phyloP scores from a whole-genome alignment of 2,329 filamentous ascomycete genomes.

The Xylaria hypoxylon region DNA sequence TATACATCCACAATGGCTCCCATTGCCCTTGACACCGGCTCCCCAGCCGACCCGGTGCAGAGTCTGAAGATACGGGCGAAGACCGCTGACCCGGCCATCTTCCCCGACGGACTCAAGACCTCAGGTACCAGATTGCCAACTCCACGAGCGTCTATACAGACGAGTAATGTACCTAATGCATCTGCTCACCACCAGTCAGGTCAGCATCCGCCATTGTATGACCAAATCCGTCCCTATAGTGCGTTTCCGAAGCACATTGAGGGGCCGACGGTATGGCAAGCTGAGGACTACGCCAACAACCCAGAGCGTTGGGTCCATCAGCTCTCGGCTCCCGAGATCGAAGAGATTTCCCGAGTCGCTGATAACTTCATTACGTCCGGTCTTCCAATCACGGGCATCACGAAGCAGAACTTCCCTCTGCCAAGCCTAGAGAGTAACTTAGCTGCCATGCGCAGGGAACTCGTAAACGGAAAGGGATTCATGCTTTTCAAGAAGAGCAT shows the following conservation, averaged over 20 bases:
- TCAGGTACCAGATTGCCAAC: slow-evolving; percentile 43
- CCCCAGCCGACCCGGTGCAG: slow-evolving; percentile 40
- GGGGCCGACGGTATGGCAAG: slow-evolving; percentile 75
- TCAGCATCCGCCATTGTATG: slow-evolving; percentile 74
- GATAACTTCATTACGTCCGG: slow-evolving; percentile 71
- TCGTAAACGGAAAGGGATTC: slow-evolving; percentile 89
- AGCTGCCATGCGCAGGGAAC: slow-evolving; percentile 68
- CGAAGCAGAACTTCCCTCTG: slow-evolving; percentile 68
- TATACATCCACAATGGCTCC: slow-evolving; percentile 44
- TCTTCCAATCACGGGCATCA: slow-evolving; percentile 74
- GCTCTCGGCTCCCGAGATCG: slow-evolving; percentile 70
- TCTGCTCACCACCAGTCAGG: slow-evolving; percentile 58
- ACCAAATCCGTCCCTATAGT: slow-evolving; percentile 71
- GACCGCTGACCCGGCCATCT: slow-evolving; percentile 57
- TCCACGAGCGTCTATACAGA: neutral
- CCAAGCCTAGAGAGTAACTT: slow-evolving; percentile 67
- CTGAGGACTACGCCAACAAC: slow-evolving; percentile 69
- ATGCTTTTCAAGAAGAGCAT: slow-evolving; percentile 85
- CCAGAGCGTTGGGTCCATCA: slow-evolving; percentile 76
- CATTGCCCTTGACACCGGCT: slow-evolving; percentile 43
- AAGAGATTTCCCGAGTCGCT: slow-evolving; percentile 69
- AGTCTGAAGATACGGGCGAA: slow-evolving; percentile 44
- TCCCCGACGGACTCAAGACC: slow-evolving; percentile 74
- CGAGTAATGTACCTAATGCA: neutral
- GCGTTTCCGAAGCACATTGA: slow-evolving; percentile 74